These are phyloP conservation scores for Saccharomyces pastorianus DNA, from an alignment of 1,139 yeast species.

Conservation along the genomic window DNA sequence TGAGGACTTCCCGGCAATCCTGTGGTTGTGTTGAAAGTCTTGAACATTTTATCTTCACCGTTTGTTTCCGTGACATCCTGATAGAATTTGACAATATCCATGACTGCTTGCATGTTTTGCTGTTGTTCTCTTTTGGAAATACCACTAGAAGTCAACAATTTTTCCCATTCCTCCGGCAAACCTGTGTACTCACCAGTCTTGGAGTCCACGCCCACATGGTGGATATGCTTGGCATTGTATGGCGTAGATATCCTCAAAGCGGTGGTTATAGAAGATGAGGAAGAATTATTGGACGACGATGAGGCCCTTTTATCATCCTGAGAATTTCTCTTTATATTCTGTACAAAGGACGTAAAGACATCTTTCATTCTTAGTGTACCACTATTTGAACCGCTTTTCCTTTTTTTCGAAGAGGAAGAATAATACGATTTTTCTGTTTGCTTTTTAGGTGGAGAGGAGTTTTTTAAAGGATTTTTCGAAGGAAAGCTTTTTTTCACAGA, in stretches of 20 bases:
- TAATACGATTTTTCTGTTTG: slow-evolving; percentile 5
- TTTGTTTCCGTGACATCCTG: slow-evolving; percentile 55
- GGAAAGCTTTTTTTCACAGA: background rate
- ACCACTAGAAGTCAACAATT: slow-evolving; percentile 73
- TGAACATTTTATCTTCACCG: slow-evolving; percentile 63
- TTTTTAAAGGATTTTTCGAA: background rate
- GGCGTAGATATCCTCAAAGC: slow-evolving; percentile 75
- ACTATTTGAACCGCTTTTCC: slow-evolving; percentile 32
- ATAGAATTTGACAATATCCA: slow-evolving; percentile 85
- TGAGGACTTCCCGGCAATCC: background rate
- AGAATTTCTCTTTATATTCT: slow-evolving; percentile 35
- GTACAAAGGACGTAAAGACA: slow-evolving; percentile 43
- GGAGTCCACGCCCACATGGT: slow-evolving; percentile 84
- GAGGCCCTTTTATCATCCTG: slow-evolving; percentile 25
- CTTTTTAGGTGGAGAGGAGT: slow-evolving; percentile 9
- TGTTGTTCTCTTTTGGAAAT: slow-evolving; percentile 78
- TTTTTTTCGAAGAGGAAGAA: slow-evolving; percentile 12
- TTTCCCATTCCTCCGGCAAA: slow-evolving; percentile 87
- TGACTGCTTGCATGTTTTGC: slow-evolving; percentile 87
- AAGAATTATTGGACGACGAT: slow-evolving; percentile 3
- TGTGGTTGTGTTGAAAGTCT: slow-evolving; percentile 45
- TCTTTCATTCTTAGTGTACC: slow-evolving; percentile 34
- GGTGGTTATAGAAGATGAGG: slow-evolving; percentile 21
- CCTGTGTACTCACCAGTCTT: slow-evolving; percentile 86
- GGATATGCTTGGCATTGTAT: slow-evolving; percentile 80